Evolutionary conservation across 1,284 basidiomycete genomes (phyloP), one percentile per base, ranked within the genome.

Genomic region (Phlebopus sp.): DNA sequence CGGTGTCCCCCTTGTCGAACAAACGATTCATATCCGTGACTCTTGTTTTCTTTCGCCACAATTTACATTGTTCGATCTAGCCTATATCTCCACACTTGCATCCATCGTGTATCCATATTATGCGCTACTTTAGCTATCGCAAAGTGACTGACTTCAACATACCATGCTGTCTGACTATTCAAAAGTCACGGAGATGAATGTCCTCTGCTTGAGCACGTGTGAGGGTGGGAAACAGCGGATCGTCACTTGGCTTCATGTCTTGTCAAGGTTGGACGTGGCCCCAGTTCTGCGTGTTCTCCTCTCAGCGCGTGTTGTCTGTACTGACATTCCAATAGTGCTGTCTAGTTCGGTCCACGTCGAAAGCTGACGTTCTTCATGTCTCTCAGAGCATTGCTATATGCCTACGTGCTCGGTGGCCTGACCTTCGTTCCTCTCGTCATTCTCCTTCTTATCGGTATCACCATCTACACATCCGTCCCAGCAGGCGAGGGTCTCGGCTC

Each of bases 321-420:
- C 17, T 25, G 29, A 36, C 17, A 19, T 14, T n/a, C 14, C 11
- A 7, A 19, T 11, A n/a, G 14, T 9, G 14, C 32, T 10, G 15
- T 14, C 13, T 14, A n/a, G 25, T 29, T 30, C 18, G 19, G 11
- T 15, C 18, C 41, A 14, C 17, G 32, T 15, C 32, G 5, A 17
- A 31, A 29, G 6, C 27, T n/a, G 23, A 25, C 27, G 19, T 38
- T 23, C 6, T 37, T 30, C 49, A 86, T 83, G 81, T 80, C 78
- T 59, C 65, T 88, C 57, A 81, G 76, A 61, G 77, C 84, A 7
- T 66, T 90, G 52, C 58, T 90, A 52, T 86, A 90, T 64, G 84
- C 86, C 31, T 96, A 95, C 68, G 67, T 96, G 53, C 74, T 96
- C 43, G 93, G 93, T 50, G 93, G 92, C 21, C 55, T 95, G 51